Conservation (phyloP, 495 filamentous ascomycete genomes). For the Rhizodiscina lignyota region DNA sequence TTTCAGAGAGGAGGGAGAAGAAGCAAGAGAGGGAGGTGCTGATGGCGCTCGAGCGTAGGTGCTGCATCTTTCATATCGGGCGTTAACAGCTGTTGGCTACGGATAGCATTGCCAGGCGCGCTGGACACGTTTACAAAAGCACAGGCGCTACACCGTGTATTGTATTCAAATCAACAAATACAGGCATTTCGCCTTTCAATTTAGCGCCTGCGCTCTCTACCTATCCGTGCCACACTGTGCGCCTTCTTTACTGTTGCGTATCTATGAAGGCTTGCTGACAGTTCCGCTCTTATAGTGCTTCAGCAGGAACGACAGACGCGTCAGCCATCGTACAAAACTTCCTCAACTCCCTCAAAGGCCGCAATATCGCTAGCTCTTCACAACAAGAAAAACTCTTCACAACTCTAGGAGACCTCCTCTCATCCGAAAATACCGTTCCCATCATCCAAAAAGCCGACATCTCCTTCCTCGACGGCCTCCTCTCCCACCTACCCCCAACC, state of each 20-base stretch:
- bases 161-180: too few species aligned
- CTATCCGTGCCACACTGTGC: too few species aligned
- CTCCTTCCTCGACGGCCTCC: slow-evolving; percentile 51
- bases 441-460: slow-evolving; percentile 50
- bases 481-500: slow-evolving; percentile 59
- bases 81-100: background rate
- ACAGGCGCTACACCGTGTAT: background rate
- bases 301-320: too few species aligned
- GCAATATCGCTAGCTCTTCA: slow-evolving; percentile 25
- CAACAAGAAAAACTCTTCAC: slow-evolving; percentile 45
- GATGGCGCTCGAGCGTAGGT: slow-evolving; percentile 99
- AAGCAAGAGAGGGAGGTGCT: slow-evolving; percentile 75
- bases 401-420: slow-evolving; percentile 73
- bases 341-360: slow-evolving; percentile 57
- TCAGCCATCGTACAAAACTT: slow-evolving; percentile 67
- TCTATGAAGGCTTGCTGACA: too few species aligned
- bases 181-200: too few species aligned
- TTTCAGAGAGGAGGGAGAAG: slow-evolving; percentile 75
- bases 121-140: background rate
- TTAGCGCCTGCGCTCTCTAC: too few species aligned
- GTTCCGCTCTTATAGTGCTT: too few species aligned
- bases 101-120: background rate
- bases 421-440: slow-evolving; percentile 56
- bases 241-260: too few species aligned
- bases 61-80: background rate